These are phyloP conservation scores for Hypoxylon sp. DNA, from an alignment of 2,329 filamentous ascomycete species.

Conservation along the genomic window DNA sequence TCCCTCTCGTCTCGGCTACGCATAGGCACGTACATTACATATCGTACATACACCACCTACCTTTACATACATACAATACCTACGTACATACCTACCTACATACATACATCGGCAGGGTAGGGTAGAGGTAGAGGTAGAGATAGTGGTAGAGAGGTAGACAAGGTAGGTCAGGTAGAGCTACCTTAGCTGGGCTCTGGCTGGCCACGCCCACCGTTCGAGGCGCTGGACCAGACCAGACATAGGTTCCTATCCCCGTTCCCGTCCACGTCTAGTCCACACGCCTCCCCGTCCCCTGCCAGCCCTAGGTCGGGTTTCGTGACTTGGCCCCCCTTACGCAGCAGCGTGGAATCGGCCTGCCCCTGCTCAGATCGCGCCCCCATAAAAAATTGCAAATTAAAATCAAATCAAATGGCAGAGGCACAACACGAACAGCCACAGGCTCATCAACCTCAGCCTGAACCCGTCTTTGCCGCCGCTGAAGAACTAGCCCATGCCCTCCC, in stretches of 20 bases:
- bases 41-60: constrained; percentile 17
- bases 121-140: neutral
- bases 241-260: constrained; percentile 41
- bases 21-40: constrained; percentile 40
- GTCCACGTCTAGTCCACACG: constrained; percentile 28
- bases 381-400: constrained; percentile 55
- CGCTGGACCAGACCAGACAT: constrained; percentile 39
- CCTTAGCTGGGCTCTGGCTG: constrained; percentile 25
- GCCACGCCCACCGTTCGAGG: constrained; percentile 41
- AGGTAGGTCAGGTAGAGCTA: constrained; percentile 28
- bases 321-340: constrained; percentile 51
- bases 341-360: constrained; percentile 50
- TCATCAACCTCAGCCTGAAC: constrained; percentile 53
- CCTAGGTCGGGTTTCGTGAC: constrained; percentile 51
- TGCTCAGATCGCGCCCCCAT: constrained; percentile 54
- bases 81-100: constrained; percentile 21
- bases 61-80: constrained; percentile 23
- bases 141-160: constrained; percentile 11
- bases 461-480: constrained; percentile 52
- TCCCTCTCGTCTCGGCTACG: constrained; percentile 43
- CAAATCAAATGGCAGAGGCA: constrained; percentile 56
- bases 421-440: constrained; percentile 55
- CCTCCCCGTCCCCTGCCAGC: constrained; percentile 49
- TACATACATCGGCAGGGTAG: constrained; percentile 25
- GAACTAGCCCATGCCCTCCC: constrained; percentile 51